Base-by-base conservation (phyloP, 2,329 filamentous ascomycete species). In the Colletotrichum sp. region DNA sequence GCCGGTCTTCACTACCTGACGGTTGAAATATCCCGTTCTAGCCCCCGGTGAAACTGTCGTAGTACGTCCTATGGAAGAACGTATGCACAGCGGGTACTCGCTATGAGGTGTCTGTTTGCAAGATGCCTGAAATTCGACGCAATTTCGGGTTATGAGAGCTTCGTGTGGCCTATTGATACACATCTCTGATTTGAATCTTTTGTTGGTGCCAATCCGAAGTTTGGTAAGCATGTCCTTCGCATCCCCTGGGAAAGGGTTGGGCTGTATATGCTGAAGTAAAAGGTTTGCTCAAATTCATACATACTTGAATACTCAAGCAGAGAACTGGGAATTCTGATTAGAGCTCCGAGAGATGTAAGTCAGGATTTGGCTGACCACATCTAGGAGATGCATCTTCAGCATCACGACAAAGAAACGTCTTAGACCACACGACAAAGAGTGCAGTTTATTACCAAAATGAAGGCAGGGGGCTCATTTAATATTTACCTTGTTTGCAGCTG, bases 101-200 rank as follows among this genome's bases (percentile, higher is more conserved):
- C 44, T 22, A 24, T 6, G 12, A 8, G n/a, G 3, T 6, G 12
- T 52, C 10, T 24, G 44, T 13, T 52, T 52, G 44, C n/a, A 52
- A 52, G n/a, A 22, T 52, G 44, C n/a, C n/a, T 52, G 44, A 52
- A 1, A 52, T 2, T 13, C 44, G 12, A 52, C 44, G 10, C 44
- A 22, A 22, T 10, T 24, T 0, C 10, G 15, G n/a, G 3, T 12
- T 22, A 2, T 52, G n/a, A 22, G 3, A 13, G 44, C 44, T 52
- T 52, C n/a, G 44, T 52, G n/a, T 52, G 44, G 8, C 5, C n/a
- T 22, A 52, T 52, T 24, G 12, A 22, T 52, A 7, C n/a, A 52
- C 8, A 22, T 1, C 0, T n/a, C n/a, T 22, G 10, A 52, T 5
- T 18, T 52, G n/a, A 32, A 3, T 44, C 3, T 2, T 22, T 24